phyloP scores from a whole-genome alignment of 805 yeast genomes.

The Candida khao-thaluensis region DNA sequence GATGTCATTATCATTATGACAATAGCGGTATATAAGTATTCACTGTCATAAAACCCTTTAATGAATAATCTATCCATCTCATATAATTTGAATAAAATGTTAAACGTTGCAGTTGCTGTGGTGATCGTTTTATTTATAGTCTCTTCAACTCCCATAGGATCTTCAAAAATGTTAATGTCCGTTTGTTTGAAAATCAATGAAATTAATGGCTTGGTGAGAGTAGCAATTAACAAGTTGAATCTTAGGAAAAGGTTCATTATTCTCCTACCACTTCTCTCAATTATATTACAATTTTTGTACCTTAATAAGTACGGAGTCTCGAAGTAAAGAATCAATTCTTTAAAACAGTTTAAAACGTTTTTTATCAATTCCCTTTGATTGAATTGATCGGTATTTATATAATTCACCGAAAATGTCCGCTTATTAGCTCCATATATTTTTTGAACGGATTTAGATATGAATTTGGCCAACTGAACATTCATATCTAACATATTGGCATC shows the following conservation, averaged over 20 bases:
- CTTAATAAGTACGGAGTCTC: constrained; percentile 29
- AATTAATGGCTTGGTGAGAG: constrained; percentile 35
- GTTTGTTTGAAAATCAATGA: constrained; percentile 29
- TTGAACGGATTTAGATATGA: constrained; percentile 33
- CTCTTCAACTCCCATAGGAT: constrained; percentile 22
- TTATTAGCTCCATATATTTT: constrained; percentile 41
- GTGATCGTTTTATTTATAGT: constrained; percentile 29
- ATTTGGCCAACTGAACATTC: constrained; percentile 41
- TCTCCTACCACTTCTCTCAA: constrained; percentile 24
- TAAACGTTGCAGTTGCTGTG: constrained; percentile 31
- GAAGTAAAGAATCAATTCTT: constrained; percentile 30
- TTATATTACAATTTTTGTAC: constrained; percentile 21
- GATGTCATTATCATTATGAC: constrained; percentile 28
- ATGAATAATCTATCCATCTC: constrained; percentile 28
- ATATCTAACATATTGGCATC: constrained; percentile 30
- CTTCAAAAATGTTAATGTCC: constrained; percentile 22
- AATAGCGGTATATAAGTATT: constrained; percentile 35
- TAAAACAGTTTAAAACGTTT: constrained; percentile 28
- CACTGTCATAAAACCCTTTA: constrained; percentile 42
- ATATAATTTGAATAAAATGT: constrained; percentile 28
- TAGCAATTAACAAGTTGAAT: constrained; percentile 32
- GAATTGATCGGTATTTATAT: constrained; percentile 40
- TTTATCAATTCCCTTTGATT: constrained; percentile 34
- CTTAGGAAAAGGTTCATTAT: constrained; percentile 35
- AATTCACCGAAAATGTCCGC: constrained; percentile 38